Conservation (phyloP, 1,139 yeast genomes). For the Lodderomyces beijingensis region DNA sequence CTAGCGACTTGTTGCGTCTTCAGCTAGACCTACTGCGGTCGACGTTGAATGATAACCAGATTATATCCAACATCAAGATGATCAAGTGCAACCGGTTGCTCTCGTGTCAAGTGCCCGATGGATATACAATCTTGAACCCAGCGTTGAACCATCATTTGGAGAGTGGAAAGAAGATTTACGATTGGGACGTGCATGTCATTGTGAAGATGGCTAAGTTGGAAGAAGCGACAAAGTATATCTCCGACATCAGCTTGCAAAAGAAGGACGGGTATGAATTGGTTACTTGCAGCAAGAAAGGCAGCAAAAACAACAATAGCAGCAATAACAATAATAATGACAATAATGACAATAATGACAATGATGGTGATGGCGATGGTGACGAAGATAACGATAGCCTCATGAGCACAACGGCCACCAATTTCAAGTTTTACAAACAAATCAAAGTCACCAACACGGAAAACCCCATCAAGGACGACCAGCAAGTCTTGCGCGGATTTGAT, state of each 20-base stretch:
- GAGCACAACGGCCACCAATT: conserved; percentile 2
- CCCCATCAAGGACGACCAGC: conserved; percentile 10
- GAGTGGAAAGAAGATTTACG: conserved; percentile 2
- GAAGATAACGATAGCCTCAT: too few species aligned
- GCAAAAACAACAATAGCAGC: neutral
- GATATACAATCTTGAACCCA: conserved; percentile 10
- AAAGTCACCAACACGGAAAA: conserved; percentile 6
- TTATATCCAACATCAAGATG: conserved; percentile 10
- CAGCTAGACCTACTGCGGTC: conserved; percentile 3
- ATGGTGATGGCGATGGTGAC: too few species aligned
- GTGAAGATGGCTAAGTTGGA: conserved; percentile 11
- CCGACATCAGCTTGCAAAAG: conserved; percentile 13
- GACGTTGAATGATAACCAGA: conserved; percentile 2
- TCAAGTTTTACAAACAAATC: conserved; percentile 10
- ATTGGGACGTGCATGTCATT: conserved; percentile 14
- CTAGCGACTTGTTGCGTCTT: conserved; percentile 2
- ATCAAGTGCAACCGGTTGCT: conserved; percentile 9
- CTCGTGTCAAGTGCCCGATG: conserved; percentile 9
- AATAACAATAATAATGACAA: neutral
- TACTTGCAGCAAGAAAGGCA: conserved; percentile 1
- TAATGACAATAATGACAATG: neutral
- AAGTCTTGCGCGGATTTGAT: conserved; percentile 22
- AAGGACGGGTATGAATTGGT: conserved; percentile 8
- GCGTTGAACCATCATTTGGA: conserved; percentile 9
- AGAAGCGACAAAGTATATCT: conserved; percentile 13